These are phyloP conservation scores for Aspergillus puulaauensis DNA, from an alignment of 2,329 filamentous ascomycete species.

Conservation along the genomic window DNA sequence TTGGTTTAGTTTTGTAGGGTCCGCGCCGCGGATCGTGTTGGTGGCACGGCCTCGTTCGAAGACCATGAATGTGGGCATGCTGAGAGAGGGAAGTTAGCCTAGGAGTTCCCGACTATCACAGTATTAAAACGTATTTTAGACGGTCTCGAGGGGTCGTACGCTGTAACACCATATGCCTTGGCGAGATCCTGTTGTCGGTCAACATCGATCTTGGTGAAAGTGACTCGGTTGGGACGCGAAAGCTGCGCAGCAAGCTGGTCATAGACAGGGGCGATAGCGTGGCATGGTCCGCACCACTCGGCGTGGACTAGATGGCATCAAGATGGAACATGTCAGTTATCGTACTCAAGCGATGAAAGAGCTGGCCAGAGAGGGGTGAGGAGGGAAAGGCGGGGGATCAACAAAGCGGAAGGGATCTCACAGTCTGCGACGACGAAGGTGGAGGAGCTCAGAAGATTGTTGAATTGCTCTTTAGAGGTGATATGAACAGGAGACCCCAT, in stretches of 20 bases:
- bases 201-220: constrained; percentile 84
- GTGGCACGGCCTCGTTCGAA: constrained; percentile 70
- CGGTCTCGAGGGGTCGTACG: constrained; percentile 44
- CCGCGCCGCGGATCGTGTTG: constrained; percentile 71
- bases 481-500: constrained; percentile 53
- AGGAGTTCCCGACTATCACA: neutral
- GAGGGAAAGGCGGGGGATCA: constrained; percentile 13
- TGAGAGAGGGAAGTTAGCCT: constrained; percentile 22
- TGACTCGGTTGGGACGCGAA: constrained; percentile 69
- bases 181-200: constrained; percentile 75
- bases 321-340: neutral
- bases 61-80: constrained; percentile 89
- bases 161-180: constrained; percentile 68
- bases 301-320: constrained; percentile 67
- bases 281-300: constrained; percentile 82
- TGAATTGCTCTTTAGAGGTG: constrained; percentile 66
- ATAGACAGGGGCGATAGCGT: constrained; percentile 78
- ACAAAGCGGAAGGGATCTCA: constrained; percentile 49
- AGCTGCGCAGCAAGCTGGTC: constrained; percentile 71
- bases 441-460: constrained; percentile 66
- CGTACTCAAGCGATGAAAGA: constrained; percentile 22
- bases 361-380: constrained; percentile 10
- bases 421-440: constrained; percentile 85
- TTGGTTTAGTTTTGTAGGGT: constrained; percentile 67
- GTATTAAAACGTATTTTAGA: neutral